A percentile compares a stretch with the other conserved stretches of the same genome.
These are phyloP conservation scores for Tephrocybe sp. DNA, from an alignment of 768 basidiomycete genomes.

Conservation along the genomic window DNA sequence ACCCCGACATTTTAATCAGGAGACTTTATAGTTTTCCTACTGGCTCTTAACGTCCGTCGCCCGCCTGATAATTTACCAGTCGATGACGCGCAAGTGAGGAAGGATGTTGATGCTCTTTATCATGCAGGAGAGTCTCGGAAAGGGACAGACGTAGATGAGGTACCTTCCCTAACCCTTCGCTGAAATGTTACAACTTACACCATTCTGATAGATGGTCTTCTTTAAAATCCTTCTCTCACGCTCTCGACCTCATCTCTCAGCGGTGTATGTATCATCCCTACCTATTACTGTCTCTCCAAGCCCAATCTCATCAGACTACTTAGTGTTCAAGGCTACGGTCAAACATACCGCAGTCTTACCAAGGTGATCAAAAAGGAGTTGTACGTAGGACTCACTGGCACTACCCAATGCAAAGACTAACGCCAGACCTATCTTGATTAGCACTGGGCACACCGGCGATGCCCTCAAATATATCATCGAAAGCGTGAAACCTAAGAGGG, in stretches of 20 bases:
- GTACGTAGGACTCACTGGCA: conserved; percentile 19
- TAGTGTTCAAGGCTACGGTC: conserved; percentile 29
- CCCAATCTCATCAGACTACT: background rate
- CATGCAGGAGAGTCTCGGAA: conserved; percentile 35
- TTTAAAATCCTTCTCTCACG: conserved; percentile 48
- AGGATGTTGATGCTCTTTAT: conserved; percentile 43
- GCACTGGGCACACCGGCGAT: conserved; percentile 42
- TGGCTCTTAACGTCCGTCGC: conserved; percentile 44
- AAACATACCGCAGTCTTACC: conserved; percentile 35
- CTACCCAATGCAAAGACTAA: background rate
- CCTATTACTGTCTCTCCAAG: conserved; percentile 10
- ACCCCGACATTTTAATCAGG: background rate
- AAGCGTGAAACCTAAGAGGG: conserved; percentile 44
- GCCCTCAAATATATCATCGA: conserved; percentile 49
- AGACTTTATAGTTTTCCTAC: conserved; percentile 36
- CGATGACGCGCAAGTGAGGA: conserved; percentile 36
- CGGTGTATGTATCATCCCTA: conserved; percentile 30
- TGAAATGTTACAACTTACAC: background rate
- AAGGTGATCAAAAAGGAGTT: conserved; percentile 40
- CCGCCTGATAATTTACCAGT: conserved; percentile 35
- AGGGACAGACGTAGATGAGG: conserved; percentile 47
- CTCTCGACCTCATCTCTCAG: conserved; percentile 43
- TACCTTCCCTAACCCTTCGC: conserved; percentile 6
- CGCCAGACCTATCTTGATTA: conserved; percentile 7
- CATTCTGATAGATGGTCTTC: conserved; percentile 30